phyloP scores from a whole-genome alignment of 768 basidiomycete species.

The Rubroboletus pulcherrimus region DNA sequence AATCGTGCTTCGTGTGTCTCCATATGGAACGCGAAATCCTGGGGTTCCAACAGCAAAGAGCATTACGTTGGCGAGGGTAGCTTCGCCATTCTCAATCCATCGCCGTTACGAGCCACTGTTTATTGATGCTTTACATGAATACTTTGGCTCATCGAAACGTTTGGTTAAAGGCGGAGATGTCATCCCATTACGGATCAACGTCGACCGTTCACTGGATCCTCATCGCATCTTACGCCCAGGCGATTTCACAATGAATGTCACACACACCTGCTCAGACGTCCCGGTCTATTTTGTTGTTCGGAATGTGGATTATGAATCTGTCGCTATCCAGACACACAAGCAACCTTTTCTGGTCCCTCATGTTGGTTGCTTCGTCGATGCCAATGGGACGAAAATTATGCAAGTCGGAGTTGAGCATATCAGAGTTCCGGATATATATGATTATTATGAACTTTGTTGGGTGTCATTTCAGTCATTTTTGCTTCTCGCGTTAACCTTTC shows the following conservation, averaged over 20 bases:
- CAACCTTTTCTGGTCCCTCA: conserved; percentile 59
- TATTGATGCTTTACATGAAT: conserved; percentile 54
- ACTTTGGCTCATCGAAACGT: conserved; percentile 53
- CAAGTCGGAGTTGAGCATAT: conserved; percentile 76
- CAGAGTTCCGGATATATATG: conserved; percentile 49
- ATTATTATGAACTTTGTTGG: conserved; percentile 52
- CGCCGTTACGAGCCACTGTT: conserved; percentile 61
- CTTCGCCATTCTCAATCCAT: conserved; percentile 67
- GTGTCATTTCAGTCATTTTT: conserved; percentile 2
- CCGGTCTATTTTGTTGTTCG: conserved; percentile 77
- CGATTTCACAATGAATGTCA: conserved; percentile 1
- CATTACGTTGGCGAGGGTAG: conserved; percentile 76
- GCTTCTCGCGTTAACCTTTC: conserved; percentile 1
- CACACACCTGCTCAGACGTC: conserved; percentile 32
- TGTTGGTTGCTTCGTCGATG: conserved; percentile 83
- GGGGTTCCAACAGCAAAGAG: conserved; percentile 63
- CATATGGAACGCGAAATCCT: conserved; percentile 57
- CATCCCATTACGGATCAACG: conserved; percentile 60
- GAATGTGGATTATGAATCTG: conserved; percentile 63
- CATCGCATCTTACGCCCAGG: background rate
- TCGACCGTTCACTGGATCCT: conserved; percentile 37
- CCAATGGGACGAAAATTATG: conserved; percentile 65
- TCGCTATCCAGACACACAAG: conserved; percentile 38
- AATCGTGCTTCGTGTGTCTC: conserved; percentile 47
- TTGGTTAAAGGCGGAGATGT: conserved; percentile 74